Conservation (phyloP, 2,329 filamentous ascomycete species). For the Rhynchosporium agropyri region DNA sequence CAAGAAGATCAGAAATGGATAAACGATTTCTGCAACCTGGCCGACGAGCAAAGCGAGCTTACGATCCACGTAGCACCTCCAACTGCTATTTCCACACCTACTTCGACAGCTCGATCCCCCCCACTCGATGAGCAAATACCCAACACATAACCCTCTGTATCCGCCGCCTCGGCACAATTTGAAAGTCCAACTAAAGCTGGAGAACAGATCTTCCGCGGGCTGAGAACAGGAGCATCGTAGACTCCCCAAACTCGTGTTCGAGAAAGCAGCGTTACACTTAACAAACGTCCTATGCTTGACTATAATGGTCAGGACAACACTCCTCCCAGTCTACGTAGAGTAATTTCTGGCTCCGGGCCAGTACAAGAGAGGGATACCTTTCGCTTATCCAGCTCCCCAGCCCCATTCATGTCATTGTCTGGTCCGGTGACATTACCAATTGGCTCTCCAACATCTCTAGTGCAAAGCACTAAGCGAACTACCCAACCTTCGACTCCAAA, state of each 20-base stretch:
- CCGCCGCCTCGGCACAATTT: not conserved
- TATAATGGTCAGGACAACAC: not conserved
- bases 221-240: not conserved
- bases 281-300: not conserved
- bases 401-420: not conserved
- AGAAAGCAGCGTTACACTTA: not conserved
- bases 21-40: not conserved
- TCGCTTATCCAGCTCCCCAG: not conserved
- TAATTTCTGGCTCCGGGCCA: not conserved
- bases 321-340: not conserved
- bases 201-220: not conserved
- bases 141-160: not conserved
- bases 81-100: not conserved
- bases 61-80: not conserved
- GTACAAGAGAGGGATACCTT: not conserved
- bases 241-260: not conserved
- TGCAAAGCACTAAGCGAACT: not conserved
- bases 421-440: not conserved
- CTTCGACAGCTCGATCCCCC: not conserved
- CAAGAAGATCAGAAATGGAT: not conserved
- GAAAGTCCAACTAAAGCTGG: not conserved
- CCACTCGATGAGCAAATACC: too few species aligned
- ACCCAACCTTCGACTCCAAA: not conserved
- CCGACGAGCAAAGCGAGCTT: not conserved
- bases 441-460: not conserved